Base-by-base conservation (phyloP, 2,329 filamentous ascomycete genomes). In the Paraphoma sp. region DNA sequence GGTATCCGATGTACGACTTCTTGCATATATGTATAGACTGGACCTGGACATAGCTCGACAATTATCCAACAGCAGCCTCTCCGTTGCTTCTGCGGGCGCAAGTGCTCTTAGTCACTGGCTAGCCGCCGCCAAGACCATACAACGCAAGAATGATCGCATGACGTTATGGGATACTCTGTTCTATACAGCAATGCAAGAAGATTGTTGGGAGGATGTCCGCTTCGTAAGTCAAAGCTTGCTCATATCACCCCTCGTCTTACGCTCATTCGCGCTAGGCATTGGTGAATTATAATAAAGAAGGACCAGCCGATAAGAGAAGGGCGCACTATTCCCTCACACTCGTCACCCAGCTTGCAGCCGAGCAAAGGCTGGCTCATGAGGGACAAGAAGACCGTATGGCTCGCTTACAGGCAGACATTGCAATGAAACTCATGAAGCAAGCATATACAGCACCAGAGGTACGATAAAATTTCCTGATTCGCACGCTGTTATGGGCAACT, bases 181-280 rank as follows among this genome's bases (percentile, higher is more conserved):
- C 23, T 56, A 57, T 14, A 57, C 48, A 43, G 69, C 74, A n/a
- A 65, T 72, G 60, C 57, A 59, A 16, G 65, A 69, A 43, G 66
- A 68, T 41, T 74, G 68, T 49, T 76, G 73, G 73, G 72, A 75
- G 38, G 72, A 76, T 61, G 73, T 68, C 31, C 68, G 69, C 40
- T 61, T 58, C 38, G 74, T 76, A 68, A 12, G 70, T 64, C n/a
- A 9, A 8, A 4, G 16, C 11, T 16, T 28, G 12, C 29, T 9
- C 5, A 44, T 42, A n/a, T 17, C 6, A 17, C 3, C 17, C 9
- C 29, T 4, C 28, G 7, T 29, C 43, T 12, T 23, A 10, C 29
- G 16, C 56, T 67, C 28, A 70, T 45, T n/a, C n/a, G 7, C 45
- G 33, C 8, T 30, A 75, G 73, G 69, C 72, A 41, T 60, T 73